These are phyloP conservation scores for Calonectria pauciramosa DNA, from an alignment of 2,329 filamentous ascomycete genomes.

Conservation along the genomic window DNA sequence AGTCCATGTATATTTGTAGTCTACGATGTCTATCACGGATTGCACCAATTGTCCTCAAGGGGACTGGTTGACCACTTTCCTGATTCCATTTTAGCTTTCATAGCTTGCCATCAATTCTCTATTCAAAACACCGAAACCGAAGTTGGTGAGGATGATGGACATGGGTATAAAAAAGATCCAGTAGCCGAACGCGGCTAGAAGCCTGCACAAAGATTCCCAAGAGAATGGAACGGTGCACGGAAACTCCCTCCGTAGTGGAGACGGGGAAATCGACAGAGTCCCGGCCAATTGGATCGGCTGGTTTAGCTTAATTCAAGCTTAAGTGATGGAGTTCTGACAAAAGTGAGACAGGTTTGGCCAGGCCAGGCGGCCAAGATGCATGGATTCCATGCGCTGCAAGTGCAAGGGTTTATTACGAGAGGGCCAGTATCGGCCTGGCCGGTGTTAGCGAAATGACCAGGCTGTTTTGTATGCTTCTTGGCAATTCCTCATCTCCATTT, in stretches of 20 bases:
- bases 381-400: background rate
- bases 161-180: background rate
- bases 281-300: background rate
- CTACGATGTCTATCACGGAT: background rate
- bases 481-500: background rate
- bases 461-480: background rate
- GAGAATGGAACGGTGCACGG: background rate
- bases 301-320: slow-evolving; percentile 7
- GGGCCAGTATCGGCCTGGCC: background rate
- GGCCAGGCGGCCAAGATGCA: background rate
- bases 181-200: background rate
- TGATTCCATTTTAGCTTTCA: background rate
- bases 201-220: background rate
- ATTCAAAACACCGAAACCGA: background rate
- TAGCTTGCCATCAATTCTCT: background rate
- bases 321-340: background rate
- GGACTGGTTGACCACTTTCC: background rate
- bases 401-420: background rate
- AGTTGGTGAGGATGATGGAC: background rate
- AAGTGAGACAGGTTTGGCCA: background rate
- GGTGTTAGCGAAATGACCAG: background rate
- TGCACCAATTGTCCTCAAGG: background rate
- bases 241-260: background rate
- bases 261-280: background rate
- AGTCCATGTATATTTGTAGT: background rate